A percentile compares a stretch with the other conserved stretches of the same genome.
Evolutionary conservation across 345 rosid genomes (phyloP).

Genomic region (Capsella bursapastoris): DNA sequence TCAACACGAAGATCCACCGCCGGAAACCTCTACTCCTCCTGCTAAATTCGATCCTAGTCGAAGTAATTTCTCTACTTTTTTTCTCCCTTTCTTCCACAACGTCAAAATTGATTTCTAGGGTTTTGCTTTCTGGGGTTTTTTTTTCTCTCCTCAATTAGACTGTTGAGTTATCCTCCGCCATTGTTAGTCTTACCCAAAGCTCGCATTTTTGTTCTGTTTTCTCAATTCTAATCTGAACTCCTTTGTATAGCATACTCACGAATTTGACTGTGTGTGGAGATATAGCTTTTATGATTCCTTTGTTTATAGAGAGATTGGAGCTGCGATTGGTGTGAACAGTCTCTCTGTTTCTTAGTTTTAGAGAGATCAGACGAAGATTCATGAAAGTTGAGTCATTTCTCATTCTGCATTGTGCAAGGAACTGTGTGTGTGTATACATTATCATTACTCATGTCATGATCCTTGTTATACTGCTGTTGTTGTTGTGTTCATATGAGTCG

Average conservation of each 20-base stretch:
- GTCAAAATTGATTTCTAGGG: constrained; percentile 31
- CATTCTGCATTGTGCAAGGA: neutral
- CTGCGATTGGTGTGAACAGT: constrained; percentile 6
- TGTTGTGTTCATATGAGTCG: neutral
- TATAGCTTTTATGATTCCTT: too few relatives aligned
- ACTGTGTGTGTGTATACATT: neutral
- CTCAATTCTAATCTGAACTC: neutral
- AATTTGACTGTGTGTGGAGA: neutral
- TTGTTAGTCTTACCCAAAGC: constrained; percentile 20
- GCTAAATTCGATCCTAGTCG: constrained; percentile 79
- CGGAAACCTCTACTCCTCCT: constrained; percentile 33
- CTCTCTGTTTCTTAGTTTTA: constrained; percentile 4
- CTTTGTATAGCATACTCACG: neutral
- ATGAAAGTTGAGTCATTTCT: neutral
- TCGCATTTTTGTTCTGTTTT: neutral
- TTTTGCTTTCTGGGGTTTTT: constrained; percentile 17
- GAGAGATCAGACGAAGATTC: neutral
- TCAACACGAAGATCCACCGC: constrained; percentile 28
- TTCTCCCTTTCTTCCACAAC: neutral
- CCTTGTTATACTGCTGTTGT: neutral
- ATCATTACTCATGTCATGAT: neutral
- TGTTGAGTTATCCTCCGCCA: constrained; percentile 16
- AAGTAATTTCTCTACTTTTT: constrained; percentile 54
- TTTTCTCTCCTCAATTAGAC: neutral
- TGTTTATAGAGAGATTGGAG: neutral